Evolutionary conservation across 371 early-diverging fungal genomes (phyloP).

Genomic region (Rhizomucor pusillus): DNA sequence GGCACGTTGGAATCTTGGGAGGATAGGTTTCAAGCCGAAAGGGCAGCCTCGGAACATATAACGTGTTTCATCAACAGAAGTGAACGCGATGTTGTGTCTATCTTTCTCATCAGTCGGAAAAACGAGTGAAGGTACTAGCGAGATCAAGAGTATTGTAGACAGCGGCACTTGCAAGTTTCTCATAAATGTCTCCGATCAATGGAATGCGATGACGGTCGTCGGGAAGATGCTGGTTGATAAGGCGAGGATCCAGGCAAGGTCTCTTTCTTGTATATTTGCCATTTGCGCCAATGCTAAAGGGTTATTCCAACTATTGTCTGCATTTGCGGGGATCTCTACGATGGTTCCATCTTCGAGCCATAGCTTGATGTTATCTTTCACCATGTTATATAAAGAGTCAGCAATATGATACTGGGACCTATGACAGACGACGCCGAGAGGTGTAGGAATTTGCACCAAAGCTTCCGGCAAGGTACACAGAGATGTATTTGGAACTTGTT

Average conservation of each 20-base stretch:
- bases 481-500: constrained; percentile 7
- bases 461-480: constrained; percentile 19
- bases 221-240: constrained; percentile 14
- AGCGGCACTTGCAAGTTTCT: constrained; percentile 5
- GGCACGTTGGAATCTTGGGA: constrained; percentile 18
- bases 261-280: constrained; percentile 16
- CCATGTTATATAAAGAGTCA: background rate
- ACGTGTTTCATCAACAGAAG: constrained; percentile 8
- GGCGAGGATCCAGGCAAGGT: constrained; percentile 21
- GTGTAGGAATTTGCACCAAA: constrained; percentile 5
- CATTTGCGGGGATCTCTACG: constrained; percentile 2
- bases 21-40: constrained; percentile 26
- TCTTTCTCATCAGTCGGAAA: no score
- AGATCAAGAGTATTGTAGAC: constrained; percentile 24
- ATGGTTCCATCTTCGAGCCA: constrained; percentile 13
- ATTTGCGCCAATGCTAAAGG: constrained; percentile 18
- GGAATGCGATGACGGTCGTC: constrained; percentile 24
- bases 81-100: constrained; percentile 16
- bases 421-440: constrained; percentile 1
- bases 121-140: constrained; percentile 21
- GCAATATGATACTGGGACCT: constrained; percentile 14
- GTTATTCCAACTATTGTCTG: constrained; percentile 14
- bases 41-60: constrained; percentile 23
- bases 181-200: constrained; percentile 19
- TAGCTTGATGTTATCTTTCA: constrained; percentile 2